These are phyloP conservation scores for Apostasia ramifera DNA, from an alignment of 106 monocot genomes.

Conservation along the genomic window DNA sequence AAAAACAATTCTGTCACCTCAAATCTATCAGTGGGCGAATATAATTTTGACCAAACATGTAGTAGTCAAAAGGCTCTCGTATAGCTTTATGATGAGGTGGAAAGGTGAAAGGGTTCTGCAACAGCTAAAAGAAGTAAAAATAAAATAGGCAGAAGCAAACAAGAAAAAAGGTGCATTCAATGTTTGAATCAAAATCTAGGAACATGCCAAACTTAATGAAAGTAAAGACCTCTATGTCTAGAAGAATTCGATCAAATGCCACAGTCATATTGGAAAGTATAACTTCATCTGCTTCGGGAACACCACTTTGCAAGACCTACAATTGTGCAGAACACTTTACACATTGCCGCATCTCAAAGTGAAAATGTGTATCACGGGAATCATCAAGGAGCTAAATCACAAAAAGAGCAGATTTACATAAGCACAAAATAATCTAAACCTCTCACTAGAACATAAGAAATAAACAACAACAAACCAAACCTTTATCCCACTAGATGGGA, in stretches of 20 bases:
- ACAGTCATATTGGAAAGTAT: slow-evolving; percentile 78
- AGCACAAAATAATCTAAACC: background rate
- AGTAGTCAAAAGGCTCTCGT: slow-evolving; percentile 95
- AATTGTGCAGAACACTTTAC: background rate
- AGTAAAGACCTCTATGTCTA: slow-evolving; percentile 63
- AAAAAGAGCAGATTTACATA: background rate
- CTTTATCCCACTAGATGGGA: too few species aligned
- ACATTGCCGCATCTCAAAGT: background rate
- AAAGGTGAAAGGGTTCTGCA: slow-evolving; percentile 82
- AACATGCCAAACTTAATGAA: slow-evolving; percentile 1
- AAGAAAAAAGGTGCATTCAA: background rate
- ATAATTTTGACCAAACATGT: slow-evolving; percentile 89
- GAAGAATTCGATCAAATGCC: slow-evolving; percentile 72
- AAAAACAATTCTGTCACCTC: slow-evolving; percentile 34
- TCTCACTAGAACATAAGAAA: too few species aligned
- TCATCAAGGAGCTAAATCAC: background rate
- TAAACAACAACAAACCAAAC: too few species aligned
- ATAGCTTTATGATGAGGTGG: slow-evolving; percentile 67
- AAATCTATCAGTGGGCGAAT: slow-evolving; percentile 80
- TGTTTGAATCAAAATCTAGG: background rate
- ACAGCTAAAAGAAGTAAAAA: slow-evolving; percentile 5
- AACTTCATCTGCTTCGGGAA: slow-evolving; percentile 56
- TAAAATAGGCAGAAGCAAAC: background rate
- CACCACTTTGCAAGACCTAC: slow-evolving; percentile 70
- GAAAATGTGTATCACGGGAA: background rate